phyloP scores from a whole-genome alignment of 1,284 basidiomycete species.

The Apiotrichum montevideense region DNA sequence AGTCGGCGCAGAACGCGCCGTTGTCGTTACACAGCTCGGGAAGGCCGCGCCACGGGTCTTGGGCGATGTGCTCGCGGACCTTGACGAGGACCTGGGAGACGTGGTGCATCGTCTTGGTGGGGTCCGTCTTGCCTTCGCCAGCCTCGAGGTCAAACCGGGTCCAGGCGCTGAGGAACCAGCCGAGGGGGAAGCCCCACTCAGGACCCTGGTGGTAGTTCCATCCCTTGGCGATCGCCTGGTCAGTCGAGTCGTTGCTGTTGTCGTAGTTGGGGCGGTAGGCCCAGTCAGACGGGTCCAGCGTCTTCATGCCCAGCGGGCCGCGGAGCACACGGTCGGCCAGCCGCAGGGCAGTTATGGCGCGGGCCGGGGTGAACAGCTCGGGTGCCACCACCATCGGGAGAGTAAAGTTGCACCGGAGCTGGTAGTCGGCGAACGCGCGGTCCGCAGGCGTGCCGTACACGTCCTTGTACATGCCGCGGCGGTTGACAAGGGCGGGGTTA shows the following conservation, averaged over 20 bases:
- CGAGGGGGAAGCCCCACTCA: conserved; percentile 90
- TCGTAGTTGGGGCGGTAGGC: conserved; percentile 87
- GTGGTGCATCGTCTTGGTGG: conserved; percentile 66
- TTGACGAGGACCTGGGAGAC: conserved; percentile 66
- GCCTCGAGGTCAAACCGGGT: conserved; percentile 67
- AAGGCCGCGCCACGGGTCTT: conserved; percentile 80
- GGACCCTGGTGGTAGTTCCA: conserved; percentile 62
- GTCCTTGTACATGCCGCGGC: conserved; percentile 97
- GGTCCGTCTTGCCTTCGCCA: conserved; percentile 52
- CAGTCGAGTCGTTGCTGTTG: conserved; percentile 81
- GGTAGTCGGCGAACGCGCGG: conserved; percentile 94
- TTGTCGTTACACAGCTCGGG: conserved; percentile 84
- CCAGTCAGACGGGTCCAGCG: conserved; percentile 73
- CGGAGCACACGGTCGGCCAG: conserved; percentile 70
- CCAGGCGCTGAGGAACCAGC: conserved; percentile 91
- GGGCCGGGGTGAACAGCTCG: conserved; percentile 77
- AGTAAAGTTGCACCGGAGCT: conserved; percentile 84
- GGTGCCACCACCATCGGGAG: conserved; percentile 97
- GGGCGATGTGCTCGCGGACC: conserved; percentile 64
- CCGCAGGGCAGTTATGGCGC: conserved; percentile 70
- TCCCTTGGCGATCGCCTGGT: conserved; percentile 77
- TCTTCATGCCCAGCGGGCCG: conserved; percentile 87
- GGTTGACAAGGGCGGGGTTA: conserved; percentile 68
- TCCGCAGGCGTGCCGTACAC: conserved; percentile 81
- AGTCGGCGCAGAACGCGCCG: conserved; percentile 73